Base-by-base conservation (phyloP, 768 basidiomycete species). In the Mycena chlorophos region DNA sequence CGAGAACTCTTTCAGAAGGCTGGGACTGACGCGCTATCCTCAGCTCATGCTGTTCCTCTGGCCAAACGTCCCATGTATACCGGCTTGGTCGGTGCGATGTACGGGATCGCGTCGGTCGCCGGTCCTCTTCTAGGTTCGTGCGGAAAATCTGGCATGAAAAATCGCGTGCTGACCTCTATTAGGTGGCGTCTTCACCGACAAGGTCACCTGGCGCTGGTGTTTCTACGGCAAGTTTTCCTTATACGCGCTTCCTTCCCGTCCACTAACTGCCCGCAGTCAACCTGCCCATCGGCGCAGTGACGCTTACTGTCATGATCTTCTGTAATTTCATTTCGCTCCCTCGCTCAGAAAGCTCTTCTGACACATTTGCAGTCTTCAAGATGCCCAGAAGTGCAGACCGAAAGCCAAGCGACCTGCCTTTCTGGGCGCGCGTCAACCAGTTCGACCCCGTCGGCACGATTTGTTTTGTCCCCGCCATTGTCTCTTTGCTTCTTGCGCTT, bases 171-270 rank as follows among this genome's bases (percentile, higher is more conserved):
- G 23, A 46, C 45, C 13, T 25, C 22, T 22, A 46, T 46, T 6
- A 27, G 23, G 12, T 23, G 25, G 45, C 22, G 63, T 60, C 14
- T 69, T 70, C 50, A 66, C 68, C 8, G 61, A 67, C 42, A 54
- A 66, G 28, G 19, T 61, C 23, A 63, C 68, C 1, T 74, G 75
- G n/a, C n/a, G n/a, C n/a, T 76, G 74, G 75, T 73, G 45, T 23
- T 50, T 60, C 34, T 48, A 40, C 45, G 27, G 40, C 27, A 29
- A 29, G 48, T 26, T 30, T 26, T n/a, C n/a, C 28, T 23, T 34
- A n/a, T 20, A n/a, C 13, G 14, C n/a, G 52, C 49, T 26, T 55
- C 66, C 49, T 74, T 73, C 34, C 34, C 34, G 34, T n/a, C 8
- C 22, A 19, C 40, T 43, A 8, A 43, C 10, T 17, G 40, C 12